These are phyloP conservation scores for Xerocomellus amylosporus DNA, from an alignment of 768 basidiomycete species.

Conservation along the genomic window DNA sequence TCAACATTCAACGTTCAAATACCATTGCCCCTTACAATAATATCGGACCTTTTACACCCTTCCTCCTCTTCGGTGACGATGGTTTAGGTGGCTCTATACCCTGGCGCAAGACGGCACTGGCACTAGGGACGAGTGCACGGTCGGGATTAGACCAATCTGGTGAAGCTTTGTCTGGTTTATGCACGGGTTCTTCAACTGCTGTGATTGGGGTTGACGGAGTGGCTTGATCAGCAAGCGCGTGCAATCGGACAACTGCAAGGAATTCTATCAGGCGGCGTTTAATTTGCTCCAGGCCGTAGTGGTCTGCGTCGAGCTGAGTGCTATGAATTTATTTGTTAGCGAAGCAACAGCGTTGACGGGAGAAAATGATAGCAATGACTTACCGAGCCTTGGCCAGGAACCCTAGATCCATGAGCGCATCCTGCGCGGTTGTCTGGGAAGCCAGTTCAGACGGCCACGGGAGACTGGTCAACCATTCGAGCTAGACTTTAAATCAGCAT, in stretches of 20 bases:
- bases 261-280: constrained; percentile 92
- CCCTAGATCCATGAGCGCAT: constrained; percentile 46
- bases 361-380: background rate
- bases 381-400: constrained; percentile 69
- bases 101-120: constrained; percentile 11
- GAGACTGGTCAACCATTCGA: constrained; percentile 85
- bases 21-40: constrained; percentile 45
- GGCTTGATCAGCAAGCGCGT: constrained; percentile 30
- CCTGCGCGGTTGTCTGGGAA: constrained; percentile 25
- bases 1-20: background rate
- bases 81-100: constrained; percentile 5
- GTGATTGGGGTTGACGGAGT: background rate
- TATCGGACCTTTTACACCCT: constrained; percentile 66
- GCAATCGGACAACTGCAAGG: constrained; percentile 76
- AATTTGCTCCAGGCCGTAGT: constrained; percentile 89
- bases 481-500: constrained; percentile 32
- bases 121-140: constrained; percentile 25
- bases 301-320: constrained; percentile 81
- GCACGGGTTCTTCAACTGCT: constrained; percentile 7
- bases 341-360: background rate
- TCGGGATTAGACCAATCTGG: constrained; percentile 18
- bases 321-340: constrained; percentile 9
- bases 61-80: constrained; percentile 24
- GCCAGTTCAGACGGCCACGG: constrained; percentile 66
- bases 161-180: constrained; percentile 20